phyloP scores from a whole-genome alignment of 2,329 filamentous ascomycete species.

The Pseudogymnoascus sp. region DNA sequence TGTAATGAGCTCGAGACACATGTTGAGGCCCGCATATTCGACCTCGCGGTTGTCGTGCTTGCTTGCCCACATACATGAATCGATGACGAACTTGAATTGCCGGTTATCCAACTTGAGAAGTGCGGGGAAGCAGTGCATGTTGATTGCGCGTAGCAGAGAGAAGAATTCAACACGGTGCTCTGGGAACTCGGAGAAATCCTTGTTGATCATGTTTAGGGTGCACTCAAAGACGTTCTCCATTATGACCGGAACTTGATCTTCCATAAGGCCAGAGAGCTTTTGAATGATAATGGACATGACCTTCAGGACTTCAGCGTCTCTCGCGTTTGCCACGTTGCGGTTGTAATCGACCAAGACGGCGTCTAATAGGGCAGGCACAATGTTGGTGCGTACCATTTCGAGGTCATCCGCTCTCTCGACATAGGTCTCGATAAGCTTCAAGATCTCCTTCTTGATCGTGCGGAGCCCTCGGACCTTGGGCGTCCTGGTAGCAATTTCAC shows the following conservation, averaged over 20 bases:
- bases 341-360: constrained; percentile 94
- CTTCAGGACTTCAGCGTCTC: constrained; percentile 92
- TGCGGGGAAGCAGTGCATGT: constrained; percentile 92
- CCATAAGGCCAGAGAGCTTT: constrained; percentile 94
- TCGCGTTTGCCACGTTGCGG: constrained; percentile 89
- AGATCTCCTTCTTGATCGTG: constrained; percentile 98
- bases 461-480: constrained; percentile 89
- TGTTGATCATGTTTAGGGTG: constrained; percentile 99
- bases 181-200: constrained; percentile 98
- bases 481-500: constrained; percentile 92
- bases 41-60: constrained; percentile 99
- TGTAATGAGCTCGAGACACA: constrained; percentile 95
- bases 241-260: constrained; percentile 93
- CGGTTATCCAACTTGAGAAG: constrained; percentile 89
- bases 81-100: constrained; percentile 99
- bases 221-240: constrained; percentile 99
- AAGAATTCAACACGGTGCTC: constrained; percentile 99
- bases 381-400: constrained; percentile 84
- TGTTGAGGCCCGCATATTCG: constrained; percentile 90
- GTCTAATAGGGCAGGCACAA: constrained; percentile 92
- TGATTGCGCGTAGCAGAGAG: constrained; percentile 91
- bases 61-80: constrained; percentile 99
- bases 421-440: constrained; percentile 97
- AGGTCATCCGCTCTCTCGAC: constrained; percentile 97
- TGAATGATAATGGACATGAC: constrained; percentile 97